Evolutionary conservation across 805 yeast genomes (phyloP).

Genomic region (Lachancea kluyveri): DNA sequence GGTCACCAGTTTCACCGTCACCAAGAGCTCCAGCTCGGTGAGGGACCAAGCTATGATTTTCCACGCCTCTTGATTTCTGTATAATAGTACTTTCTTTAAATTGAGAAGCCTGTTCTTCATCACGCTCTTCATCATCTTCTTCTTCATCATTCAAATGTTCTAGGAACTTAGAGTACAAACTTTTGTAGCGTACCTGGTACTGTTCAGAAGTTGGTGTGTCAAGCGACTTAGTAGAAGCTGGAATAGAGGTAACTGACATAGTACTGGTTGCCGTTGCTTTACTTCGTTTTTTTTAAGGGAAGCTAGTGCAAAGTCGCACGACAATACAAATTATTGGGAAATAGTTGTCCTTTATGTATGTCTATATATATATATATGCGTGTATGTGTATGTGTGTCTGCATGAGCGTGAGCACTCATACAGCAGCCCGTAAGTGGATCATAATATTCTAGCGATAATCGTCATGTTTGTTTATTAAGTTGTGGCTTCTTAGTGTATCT

Average conservation of each 20-base stretch:
- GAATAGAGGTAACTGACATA: too few relatives aligned
- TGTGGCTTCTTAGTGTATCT: too few relatives aligned
- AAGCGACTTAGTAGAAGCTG: too few relatives aligned
- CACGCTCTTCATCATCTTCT: conserved; percentile 3
- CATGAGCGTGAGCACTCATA: too few relatives aligned
- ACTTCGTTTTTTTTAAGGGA: not conserved
- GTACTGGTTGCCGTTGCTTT: not conserved
- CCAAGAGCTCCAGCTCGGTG: too few relatives aligned
- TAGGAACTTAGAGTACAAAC: conserved; percentile 4
- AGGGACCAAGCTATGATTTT: too few relatives aligned
- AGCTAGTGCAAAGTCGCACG: not conserved
- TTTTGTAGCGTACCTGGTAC: conserved; percentile 5
- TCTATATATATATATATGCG: not conserved
- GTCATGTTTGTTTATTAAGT: too few relatives aligned
- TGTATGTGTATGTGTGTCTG: not conserved
- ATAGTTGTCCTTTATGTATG: not conserved
- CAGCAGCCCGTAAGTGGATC: too few relatives aligned
- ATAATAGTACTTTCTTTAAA: too few relatives aligned
- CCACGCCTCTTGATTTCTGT: too few relatives aligned
- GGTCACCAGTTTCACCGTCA: conserved; percentile 5
- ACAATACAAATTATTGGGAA: not conserved
- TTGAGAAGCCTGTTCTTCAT: not conserved
- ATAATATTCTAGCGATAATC: too few relatives aligned
- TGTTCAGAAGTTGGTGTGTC: conserved; percentile 5
- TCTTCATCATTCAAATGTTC: conserved; percentile 4